Evolutionary conservation across 805 yeast species (phyloP).

Genomic region (Candida wancherniae): DNA sequence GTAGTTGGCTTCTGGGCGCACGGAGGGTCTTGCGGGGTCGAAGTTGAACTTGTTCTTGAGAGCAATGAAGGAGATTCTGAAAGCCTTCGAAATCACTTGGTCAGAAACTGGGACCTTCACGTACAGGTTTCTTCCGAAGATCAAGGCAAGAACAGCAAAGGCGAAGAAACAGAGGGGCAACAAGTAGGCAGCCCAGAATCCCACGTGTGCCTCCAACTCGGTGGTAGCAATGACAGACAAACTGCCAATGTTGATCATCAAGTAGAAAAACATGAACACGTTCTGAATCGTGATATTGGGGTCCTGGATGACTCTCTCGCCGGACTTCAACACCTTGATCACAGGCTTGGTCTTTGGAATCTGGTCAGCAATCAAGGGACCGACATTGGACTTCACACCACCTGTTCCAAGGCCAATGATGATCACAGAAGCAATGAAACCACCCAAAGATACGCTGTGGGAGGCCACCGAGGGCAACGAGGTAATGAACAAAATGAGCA

Average conservation of each 20-base stretch:
- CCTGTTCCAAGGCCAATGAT: constrained; percentile 76
- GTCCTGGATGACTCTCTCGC: constrained; percentile 45
- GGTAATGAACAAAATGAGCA: constrained; percentile 61
- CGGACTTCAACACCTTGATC: constrained; percentile 34
- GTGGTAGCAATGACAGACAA: constrained; percentile 74
- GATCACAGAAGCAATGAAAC: constrained; percentile 52
- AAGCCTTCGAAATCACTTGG: constrained; percentile 52
- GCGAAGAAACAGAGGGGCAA: constrained; percentile 61
- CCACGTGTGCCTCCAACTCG: constrained; percentile 59
- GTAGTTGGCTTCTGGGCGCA: constrained; percentile 42
- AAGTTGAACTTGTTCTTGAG: constrained; percentile 45
- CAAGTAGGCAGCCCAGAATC: constrained; percentile 71
- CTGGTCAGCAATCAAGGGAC: constrained; percentile 63
- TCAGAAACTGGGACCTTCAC: constrained; percentile 59
- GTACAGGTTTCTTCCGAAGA: constrained; percentile 50
- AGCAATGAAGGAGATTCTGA: constrained; percentile 40
- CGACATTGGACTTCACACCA: constrained; percentile 72
- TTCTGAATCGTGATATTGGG: constrained; percentile 69
- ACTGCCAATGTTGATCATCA: constrained; percentile 73
- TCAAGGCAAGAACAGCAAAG: constrained; percentile 47
- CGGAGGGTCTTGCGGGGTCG: constrained; percentile 55
- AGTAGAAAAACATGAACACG: constrained; percentile 70
- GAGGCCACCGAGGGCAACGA: constrained; percentile 57
- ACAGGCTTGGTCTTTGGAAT: constrained; percentile 38
- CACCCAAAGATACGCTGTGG: constrained; percentile 54